phyloP scores from a whole-genome alignment of 2,329 filamentous ascomycete genomes.

The Septoria linicola region DNA sequence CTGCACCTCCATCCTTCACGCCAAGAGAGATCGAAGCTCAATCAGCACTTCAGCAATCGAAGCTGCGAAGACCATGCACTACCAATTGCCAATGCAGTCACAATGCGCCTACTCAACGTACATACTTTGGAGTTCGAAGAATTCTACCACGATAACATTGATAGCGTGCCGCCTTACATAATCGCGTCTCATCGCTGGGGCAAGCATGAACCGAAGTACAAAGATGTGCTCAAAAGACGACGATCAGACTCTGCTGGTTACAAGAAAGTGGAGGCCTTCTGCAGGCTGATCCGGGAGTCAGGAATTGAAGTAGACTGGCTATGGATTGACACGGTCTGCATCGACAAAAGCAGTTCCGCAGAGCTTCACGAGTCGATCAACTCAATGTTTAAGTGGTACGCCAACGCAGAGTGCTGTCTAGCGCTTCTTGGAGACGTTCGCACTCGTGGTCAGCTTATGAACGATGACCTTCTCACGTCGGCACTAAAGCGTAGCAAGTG shows the following conservation, averaged over 20 bases:
- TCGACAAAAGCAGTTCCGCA: slow-evolving; percentile 19
- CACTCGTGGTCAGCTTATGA: neutral
- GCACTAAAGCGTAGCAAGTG: slow-evolving; percentile 15
- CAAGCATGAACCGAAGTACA: slow-evolving; percentile 1
- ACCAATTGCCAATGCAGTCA: too few species aligned
- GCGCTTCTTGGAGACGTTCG: slow-evolving; percentile 20
- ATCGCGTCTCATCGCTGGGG: slow-evolving; percentile 22
- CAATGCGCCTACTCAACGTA: slow-evolving; percentile 17
- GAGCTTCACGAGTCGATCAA: slow-evolving; percentile 23
- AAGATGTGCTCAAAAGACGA: slow-evolving; percentile 11
- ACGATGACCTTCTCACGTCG: neutral
- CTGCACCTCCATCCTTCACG: too few species aligned
- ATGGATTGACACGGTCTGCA: slow-evolving; percentile 29
- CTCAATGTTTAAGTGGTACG: slow-evolving; percentile 27
- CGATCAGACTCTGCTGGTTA: slow-evolving; percentile 10
- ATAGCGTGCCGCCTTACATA: slow-evolving; percentile 11
- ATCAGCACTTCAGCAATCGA: too few species aligned
- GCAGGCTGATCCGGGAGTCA: slow-evolving; percentile 1
- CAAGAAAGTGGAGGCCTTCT: slow-evolving; percentile 15
- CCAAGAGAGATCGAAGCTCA: too few species aligned
- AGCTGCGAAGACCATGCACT: too few species aligned
- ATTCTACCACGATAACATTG: slow-evolving; percentile 1
- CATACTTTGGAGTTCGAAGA: slow-evolving; percentile 9
- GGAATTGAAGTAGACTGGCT: slow-evolving; percentile 8
- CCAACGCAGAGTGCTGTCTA: slow-evolving; percentile 19